Conservation (phyloP, 768 basidiomycete species). For the Pisolithus marmoratus region DNA sequence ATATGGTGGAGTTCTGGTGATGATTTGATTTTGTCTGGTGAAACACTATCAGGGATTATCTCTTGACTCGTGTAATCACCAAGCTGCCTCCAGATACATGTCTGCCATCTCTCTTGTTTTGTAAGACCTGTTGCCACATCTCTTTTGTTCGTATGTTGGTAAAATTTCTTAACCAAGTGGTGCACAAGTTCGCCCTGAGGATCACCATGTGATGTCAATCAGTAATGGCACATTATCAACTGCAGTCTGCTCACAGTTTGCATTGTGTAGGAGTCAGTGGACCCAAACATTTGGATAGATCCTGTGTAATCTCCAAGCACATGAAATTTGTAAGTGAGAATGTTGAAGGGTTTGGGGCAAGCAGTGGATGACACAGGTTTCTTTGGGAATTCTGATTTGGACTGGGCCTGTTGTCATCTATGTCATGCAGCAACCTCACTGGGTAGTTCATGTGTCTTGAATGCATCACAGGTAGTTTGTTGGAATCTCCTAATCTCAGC, state of each 20-base stretch:
- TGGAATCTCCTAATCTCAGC: too few species aligned
- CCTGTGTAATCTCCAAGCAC: slow-evolving; percentile 22
- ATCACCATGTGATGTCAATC: not conserved
- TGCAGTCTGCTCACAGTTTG: not conserved
- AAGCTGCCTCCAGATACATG: slow-evolving; percentile 8
- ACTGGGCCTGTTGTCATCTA: not conserved
- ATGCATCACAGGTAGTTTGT: not conserved
- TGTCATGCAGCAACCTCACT: not conserved
- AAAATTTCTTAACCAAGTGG: slow-evolving; percentile 30
- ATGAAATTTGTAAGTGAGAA: slow-evolving; percentile 29
- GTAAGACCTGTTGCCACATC: slow-evolving; percentile 26
- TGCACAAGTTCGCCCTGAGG: slow-evolving; percentile 36
- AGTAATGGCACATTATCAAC: not conserved
- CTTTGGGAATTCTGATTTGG: not conserved
- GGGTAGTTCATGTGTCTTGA: not conserved
- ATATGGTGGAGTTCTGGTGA: slow-evolving; percentile 1
- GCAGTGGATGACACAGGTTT: not conserved
- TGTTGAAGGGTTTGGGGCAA: slow-evolving; percentile 11
- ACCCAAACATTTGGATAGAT: slow-evolving; percentile 1
- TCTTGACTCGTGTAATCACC: not conserved
- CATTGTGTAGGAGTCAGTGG: slow-evolving; percentile 5
- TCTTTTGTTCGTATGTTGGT: slow-evolving; percentile 32
- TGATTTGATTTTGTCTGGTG: too few species aligned
- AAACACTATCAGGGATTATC: too few species aligned
- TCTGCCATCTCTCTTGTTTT: slow-evolving; percentile 9